Evolutionary conservation across 768 basidiomycete genomes (phyloP), one percentile per base, ranked within the genome.

Genomic region (Lactifluus hygrophoroides): DNA sequence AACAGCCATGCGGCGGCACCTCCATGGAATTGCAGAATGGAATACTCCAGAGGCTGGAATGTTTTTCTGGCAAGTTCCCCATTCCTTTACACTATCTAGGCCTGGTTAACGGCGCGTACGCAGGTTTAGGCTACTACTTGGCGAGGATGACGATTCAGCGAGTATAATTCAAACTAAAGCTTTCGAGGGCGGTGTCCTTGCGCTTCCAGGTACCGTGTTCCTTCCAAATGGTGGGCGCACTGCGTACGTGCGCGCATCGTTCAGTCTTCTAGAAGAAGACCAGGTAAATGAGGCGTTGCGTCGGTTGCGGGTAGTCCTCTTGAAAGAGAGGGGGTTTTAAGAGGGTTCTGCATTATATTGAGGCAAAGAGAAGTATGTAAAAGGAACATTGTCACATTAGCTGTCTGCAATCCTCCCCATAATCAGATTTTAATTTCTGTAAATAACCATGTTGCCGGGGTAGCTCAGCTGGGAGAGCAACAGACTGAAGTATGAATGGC

Each of bases 191-290:
- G 93, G 92, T 19, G 88, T 96, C 8, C 80, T 96, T n/a, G 92
- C 89, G 17, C 78, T 96, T 11, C 94, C 94, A 0, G 94, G 94
- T 16, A 84, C 80, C 2, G 83, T 83, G 19, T 94, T 94, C 74
- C 75, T 86, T 56, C 90, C 93, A 16, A 82, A 79, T 58, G 84
- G 82, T 13, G 72, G 79, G 40, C 82, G 77, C 67, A 85, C 86
- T 7, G 75, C 83, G 23, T 90, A 86, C 68, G 88, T 94, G 28
- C 79, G 94, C 43, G 89, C 90, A 17, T 77, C 88, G 38, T 96
- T 95, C 72, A 90, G 88, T 67, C 69, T 88, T 57, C 73, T 82
- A 19, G 73, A 75, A 1, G 80, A 80, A 55, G 80, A 82, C 34
- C 81, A 92, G 42, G 84, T 90, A 3, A 83, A 90, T 47, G 81